These are phyloP conservation scores for Epichloe bromicola DNA, from an alignment of 2,329 filamentous ascomycete genomes.

Conservation along the genomic window DNA sequence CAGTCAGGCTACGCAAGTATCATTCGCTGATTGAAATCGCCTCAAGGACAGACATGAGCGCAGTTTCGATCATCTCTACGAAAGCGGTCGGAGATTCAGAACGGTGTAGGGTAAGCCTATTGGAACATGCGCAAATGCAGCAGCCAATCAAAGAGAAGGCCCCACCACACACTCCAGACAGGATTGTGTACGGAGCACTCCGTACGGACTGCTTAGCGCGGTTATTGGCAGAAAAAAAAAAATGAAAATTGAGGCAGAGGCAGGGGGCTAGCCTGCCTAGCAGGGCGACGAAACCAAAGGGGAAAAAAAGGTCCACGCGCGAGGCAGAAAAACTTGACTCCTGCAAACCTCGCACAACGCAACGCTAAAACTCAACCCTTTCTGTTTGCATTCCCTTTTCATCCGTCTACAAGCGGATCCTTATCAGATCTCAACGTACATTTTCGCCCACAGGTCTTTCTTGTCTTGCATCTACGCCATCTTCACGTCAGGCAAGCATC, in stretches of 20 bases:
- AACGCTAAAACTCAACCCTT: constrained; percentile 5
- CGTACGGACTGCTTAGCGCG: constrained; percentile 7
- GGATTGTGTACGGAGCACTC: too few relatives aligned
- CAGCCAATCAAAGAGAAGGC: constrained; percentile 5
- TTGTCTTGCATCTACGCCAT: background rate
- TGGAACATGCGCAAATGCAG: background rate
- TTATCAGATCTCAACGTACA: background rate
- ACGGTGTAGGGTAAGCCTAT: constrained; percentile 1
- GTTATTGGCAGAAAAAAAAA: constrained; percentile 6
- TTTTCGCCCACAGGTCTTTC: background rate
- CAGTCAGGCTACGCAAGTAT: too few relatives aligned
- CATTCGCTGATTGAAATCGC: too few relatives aligned
- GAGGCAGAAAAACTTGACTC: constrained; percentile 11
- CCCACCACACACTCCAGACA: background rate
- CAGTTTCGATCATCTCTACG: too few relatives aligned
- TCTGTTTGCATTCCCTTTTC: constrained; percentile 15
- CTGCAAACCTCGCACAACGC: constrained; percentile 11
- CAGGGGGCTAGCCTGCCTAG: constrained; percentile 5
- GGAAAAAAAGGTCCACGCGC: constrained; percentile 12
- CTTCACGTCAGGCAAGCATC: background rate
- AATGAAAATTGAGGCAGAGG: constrained; percentile 8
- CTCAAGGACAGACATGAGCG: too few relatives aligned
- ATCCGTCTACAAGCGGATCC: constrained; percentile 12
- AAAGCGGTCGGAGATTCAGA: background rate
- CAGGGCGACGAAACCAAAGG: constrained; percentile 1